Base-by-base conservation (phyloP, 2,329 filamentous ascomycete species). In the Colletotrichum euphorbiae region DNA sequence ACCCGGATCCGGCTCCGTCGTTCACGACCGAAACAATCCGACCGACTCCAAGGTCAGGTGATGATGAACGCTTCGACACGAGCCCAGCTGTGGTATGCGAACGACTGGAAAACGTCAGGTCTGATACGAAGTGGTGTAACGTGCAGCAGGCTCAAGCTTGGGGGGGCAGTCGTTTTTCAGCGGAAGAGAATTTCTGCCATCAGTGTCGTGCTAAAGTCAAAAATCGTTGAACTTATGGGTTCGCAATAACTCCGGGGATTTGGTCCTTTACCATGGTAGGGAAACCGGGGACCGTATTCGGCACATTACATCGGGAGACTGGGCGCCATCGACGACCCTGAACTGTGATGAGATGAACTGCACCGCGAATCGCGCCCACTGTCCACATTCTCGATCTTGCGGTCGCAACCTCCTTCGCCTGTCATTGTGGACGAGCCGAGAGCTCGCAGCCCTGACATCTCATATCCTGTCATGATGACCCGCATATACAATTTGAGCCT, bases 1-100 rank as follows among this genome's bases (percentile, higher is more conserved):
- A 69, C 61, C 50, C 66, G 61, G 66, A 66, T 43, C 66, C 66
- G 54, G 54, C 66, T 59, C 62, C 62, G 61, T 60, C 38, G 15
- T 51, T 55, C 54, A 55, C 61, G 51, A 55, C 62, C 65, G 61
- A 68, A 65, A 65, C 54, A 65, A 33, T 38, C 62, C 48, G 65
- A 60, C 59, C 21, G 48, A 52, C 48, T 54, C 24, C 21, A 8
- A 12, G 33, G 46, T 42, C 13, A 55, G 48, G 48, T 55, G 61
- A 38, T 24, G 46, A 31, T 24, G 46, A 31, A 60, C 48, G 54
- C 40, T 33, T 55, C 36, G 40, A 66, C 55, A 45, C 17, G 33
- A 45, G 50, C 42, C n/a, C 33, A 38, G 9, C 42, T 45, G 36
- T 57, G 46, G 38, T 11, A 51, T 45, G 45, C 43, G 48, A 66